A percentile compares a stretch with the other conserved stretches of the same genome.
Conservation (phyloP, 1,284 basidiomycete genomes). For the Pyrrhoderma lamaoense region DNA sequence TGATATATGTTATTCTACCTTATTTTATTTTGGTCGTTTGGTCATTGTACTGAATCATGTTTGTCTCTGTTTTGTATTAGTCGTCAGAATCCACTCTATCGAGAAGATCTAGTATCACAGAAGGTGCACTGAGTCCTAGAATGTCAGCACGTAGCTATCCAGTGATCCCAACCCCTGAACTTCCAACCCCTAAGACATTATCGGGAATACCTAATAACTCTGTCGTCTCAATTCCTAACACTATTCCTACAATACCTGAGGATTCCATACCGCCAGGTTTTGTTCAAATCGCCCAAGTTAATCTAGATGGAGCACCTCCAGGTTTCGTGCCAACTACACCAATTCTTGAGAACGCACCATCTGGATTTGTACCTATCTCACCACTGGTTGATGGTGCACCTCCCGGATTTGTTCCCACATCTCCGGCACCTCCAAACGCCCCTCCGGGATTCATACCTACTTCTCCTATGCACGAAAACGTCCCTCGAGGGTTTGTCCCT, state of each 20-base stretch:
- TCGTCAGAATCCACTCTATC: conserved; percentile 14
- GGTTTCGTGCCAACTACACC: neutral
- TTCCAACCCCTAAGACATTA: neutral
- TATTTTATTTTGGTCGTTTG: conserved; percentile 2
- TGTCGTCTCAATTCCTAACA: neutral
- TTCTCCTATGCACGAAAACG: conserved; percentile 1
- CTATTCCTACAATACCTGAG: too few species aligned
- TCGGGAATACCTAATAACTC: conserved; percentile 5
- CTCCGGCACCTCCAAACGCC: neutral
- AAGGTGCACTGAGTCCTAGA: conserved; percentile 6
- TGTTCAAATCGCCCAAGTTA: neutral
- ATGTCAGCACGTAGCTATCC: neutral
- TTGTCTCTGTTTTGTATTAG: conserved; percentile 16
- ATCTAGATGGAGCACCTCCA: neutral
- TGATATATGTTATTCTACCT: neutral
- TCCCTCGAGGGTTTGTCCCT: conserved; percentile 5
- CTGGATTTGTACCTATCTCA: conserved; percentile 5
- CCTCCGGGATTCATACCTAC: conserved; percentile 9
- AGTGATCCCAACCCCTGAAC: neutral
- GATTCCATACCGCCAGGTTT: neutral
- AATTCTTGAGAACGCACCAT: neutral
- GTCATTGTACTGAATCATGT: conserved; percentile 13
- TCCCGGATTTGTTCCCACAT: conserved; percentile 3
- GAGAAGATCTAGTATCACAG: conserved; percentile 2
- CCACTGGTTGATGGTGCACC: conserved; percentile 1